Evolutionary conservation across 306 rosid species (phyloP).

Genomic region (Potentilla sterilis): DNA sequence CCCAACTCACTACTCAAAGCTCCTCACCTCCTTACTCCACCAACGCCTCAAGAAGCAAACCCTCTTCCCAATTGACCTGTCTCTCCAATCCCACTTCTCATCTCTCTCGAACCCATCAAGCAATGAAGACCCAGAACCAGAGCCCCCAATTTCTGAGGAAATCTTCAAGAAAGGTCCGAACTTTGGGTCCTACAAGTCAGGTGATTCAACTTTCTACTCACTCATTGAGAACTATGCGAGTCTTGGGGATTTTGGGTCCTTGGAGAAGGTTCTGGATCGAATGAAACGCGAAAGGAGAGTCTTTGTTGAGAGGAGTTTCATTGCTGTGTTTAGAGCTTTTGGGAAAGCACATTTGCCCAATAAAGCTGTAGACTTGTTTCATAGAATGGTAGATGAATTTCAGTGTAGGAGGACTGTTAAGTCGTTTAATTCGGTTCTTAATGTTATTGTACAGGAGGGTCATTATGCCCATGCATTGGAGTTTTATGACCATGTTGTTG

Average conservation of each 20-base stretch:
- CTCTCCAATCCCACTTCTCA: conserved; percentile 13
- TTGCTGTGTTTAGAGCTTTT: conserved; percentile 70
- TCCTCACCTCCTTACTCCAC: conserved; percentile 34
- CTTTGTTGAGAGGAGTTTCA: conserved; percentile 55
- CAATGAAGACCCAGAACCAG: conserved; percentile 21
- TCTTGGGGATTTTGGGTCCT: conserved; percentile 52
- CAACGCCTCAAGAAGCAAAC: conserved; percentile 6
- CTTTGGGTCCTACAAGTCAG: conserved; percentile 67
- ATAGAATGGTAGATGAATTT: conserved; percentile 73
- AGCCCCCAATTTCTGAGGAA: conserved; percentile 43
- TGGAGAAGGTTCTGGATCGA: conserved; percentile 56
- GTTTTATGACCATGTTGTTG: conserved; percentile 50
- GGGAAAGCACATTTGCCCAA: conserved; percentile 78
- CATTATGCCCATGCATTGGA: conserved; percentile 48
- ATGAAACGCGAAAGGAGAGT: conserved; percentile 68
- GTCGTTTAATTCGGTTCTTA: conserved; percentile 89
- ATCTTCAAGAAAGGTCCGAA: conserved; percentile 58
- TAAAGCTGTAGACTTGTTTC: conserved; percentile 68
- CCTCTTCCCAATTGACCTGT: conserved; percentile 1
- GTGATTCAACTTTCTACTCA: conserved; percentile 76
- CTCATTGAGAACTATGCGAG: conserved; percentile 61
- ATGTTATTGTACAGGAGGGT: conserved; percentile 66
- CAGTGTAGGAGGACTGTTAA: conserved; percentile 68
- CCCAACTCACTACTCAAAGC: conserved; percentile 31
- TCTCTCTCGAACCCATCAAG: conserved; percentile 24